Percentiles rank a stretch among this genome's conserved stretches.
Conservation (phyloP, 495 filamentous ascomycete genomes). For the Penicillium lividum region DNA sequence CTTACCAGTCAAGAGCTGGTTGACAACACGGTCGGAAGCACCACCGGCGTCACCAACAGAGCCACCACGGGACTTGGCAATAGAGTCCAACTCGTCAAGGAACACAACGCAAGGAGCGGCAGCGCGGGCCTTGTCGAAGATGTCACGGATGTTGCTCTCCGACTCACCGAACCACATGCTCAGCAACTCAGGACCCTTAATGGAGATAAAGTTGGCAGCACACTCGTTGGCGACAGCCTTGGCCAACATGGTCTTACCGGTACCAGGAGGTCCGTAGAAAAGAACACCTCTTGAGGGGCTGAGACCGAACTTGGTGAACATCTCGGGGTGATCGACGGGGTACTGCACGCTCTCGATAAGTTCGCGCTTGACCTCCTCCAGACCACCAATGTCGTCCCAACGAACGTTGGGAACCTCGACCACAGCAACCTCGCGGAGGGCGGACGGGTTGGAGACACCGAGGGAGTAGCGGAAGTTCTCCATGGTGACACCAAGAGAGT, state of each 20-base stretch:
- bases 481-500: constrained; percentile 98
- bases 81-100: constrained; percentile 97
- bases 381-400: constrained; percentile 99
- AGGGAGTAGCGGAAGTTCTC: constrained; percentile 99
- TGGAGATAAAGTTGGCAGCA: constrained; percentile 97
- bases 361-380: constrained; percentile 98
- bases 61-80: constrained; percentile 98
- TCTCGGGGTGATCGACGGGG: constrained; percentile 98
- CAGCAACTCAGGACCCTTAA: constrained; percentile 96
- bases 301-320: constrained; percentile 99
- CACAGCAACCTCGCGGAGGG: constrained; percentile 96
- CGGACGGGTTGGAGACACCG: constrained; percentile 96
- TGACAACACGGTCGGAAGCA: constrained; percentile 98
- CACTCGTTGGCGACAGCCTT: constrained; percentile 99
- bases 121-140: constrained; percentile 99
- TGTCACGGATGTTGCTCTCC: constrained; percentile 99
- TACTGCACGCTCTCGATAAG: constrained; percentile 99
- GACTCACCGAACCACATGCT: constrained; percentile 99
- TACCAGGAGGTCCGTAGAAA: constrained; percentile 98
- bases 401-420: constrained; percentile 99
- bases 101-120: constrained; percentile 98
- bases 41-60: constrained; percentile 96
- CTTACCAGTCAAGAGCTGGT: constrained; percentile 96
- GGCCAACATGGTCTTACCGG: constrained; percentile 98
- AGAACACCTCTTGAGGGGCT: constrained; percentile 97